Conservation (phyloP, 768 basidiomycete species). For the Albatrellus ellisii region DNA sequence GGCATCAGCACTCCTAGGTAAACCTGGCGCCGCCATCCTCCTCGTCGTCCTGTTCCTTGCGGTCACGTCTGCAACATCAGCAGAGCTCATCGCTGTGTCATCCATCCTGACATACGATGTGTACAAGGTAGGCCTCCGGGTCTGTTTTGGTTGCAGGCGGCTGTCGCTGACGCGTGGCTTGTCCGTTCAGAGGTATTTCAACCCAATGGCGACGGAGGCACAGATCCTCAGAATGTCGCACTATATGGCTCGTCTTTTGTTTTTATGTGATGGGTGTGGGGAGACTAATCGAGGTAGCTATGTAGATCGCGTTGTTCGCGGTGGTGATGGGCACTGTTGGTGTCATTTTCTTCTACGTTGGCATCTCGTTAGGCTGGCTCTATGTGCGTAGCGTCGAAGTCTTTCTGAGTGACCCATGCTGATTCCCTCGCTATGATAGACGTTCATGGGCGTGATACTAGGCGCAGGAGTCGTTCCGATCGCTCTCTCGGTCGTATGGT, state of each 20-base stretch:
- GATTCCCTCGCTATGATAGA: constrained; percentile 34
- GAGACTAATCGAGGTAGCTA: too few relatives aligned
- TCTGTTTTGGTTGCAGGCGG: background rate
- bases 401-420: background rate
- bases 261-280: too few relatives aligned
- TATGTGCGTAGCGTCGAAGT: constrained; percentile 41
- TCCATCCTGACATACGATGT: constrained; percentile 76
- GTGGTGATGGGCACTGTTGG: constrained; percentile 85
- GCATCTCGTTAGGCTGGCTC: constrained; percentile 89
- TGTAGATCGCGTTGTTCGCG: constrained; percentile 54
- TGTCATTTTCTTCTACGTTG: constrained; percentile 79
- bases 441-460: constrained; percentile 80
- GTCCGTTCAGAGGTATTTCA: constrained; percentile 52
- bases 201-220: constrained; percentile 62
- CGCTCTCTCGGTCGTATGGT: constrained; percentile 77
- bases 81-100: constrained; percentile 88
- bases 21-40: constrained; percentile 65
- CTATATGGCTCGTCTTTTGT: constrained; percentile 35
- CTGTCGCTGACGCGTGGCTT: background rate
- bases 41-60: constrained; percentile 79
- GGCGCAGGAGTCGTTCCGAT: constrained; percentile 83
- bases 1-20: constrained; percentile 68
- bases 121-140: constrained; percentile 40
- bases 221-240: constrained; percentile 65
- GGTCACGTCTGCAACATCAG: constrained; percentile 74